Base-by-base conservation (phyloP, 2,329 filamentous ascomycete species). In the Penicillium verrucosum region DNA sequence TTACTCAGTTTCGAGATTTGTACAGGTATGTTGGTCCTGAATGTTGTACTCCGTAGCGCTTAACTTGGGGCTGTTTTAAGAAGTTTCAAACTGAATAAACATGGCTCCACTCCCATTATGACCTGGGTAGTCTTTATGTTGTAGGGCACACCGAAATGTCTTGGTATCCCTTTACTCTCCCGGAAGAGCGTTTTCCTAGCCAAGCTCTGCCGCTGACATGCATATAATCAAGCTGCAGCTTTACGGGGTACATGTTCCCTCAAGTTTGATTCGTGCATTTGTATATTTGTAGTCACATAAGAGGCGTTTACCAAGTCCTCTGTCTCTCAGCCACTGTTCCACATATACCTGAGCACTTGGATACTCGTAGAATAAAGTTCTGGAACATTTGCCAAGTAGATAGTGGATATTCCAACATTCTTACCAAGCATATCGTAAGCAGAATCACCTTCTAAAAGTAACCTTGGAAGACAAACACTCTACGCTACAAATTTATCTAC, bases 351-450 rank as follows among this genome's bases (percentile, higher is more conserved):
- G 1, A 23, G 40, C 18, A n/a, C 9, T 27, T 34, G 14, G 18
- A 21, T 36, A 27, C 25, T 29, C 38, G 25, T 30, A 5, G n/a
- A 30, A 51, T 16, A n/a, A 4, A 10, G 14, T 18, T 38, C 29
- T 42, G 29, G 38, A 51, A 51, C 10, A 32, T 10, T n/a, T 27
- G 27, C 48, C 48, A 42, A 51, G 38, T 34, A 8, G 18, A 46
- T 34, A 32, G 27, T 48, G 36, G 48, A 36, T 27, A 43, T 34
- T 12, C 7, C 21, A 34, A 14, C 11, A 3, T 34, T 18, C 44
- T 51, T 51, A 51, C 48, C 48, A 51, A 51, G 48, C 48, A 51
- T 32, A 11, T 5, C 11, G 25, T 51, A 51, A 51, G 38, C 48
- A 51, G 38, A 30, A 42, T 30, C 12, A 10, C 3, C 2, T 21